Base-by-base conservation (phyloP, 2,329 filamentous ascomycete species). In the Aureobasidium pullulans region DNA sequence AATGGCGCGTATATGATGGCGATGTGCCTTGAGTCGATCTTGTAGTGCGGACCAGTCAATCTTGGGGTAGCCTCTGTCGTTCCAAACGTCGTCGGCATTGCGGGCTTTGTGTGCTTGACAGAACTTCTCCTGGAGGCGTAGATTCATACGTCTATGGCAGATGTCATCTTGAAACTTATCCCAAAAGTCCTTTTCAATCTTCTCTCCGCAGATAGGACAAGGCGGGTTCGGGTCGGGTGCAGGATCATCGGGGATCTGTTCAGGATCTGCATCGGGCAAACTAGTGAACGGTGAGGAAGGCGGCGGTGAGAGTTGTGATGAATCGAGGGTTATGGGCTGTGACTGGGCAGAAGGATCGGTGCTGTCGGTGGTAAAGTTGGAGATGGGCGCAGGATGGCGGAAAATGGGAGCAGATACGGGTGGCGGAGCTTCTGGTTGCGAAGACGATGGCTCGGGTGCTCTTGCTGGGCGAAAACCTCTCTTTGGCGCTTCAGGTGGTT, bases 131-230 rank as follows among this genome's bases (percentile, higher is more conserved):
- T 72, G 69, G 63, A 67, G 68, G 40, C 67, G 67, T 53, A 68
- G 66, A 28, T 59, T 68, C 64, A 69, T 63, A 9, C 63, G 58
- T 23, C 62, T 61, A 19, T 64, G 63, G 15, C 60, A 60, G 28
- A 64, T 61, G 15, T 64, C 53, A 46, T 66, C 66, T 53, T 71
- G 66, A 53, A 70, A 73, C 19, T 69, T 66, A 54, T 71, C 67
- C 34, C 43, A 64, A 58, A 16, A 70, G 34, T 10, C 63, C 40
- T 32, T 59, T 6, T 61, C 59, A 15, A 72, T 70, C 23, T 66
- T 65, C 56, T 68, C 65, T 16, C 66, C 61, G 60, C 71, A 73
- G 59, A 72, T 69, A 8, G 71, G 71, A 60, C 71, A 73, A 32
- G 65, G 61, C 43, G 32, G 31, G 40, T 46, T 16, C 16, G 31